phyloP scores from a whole-genome alignment of 345 rosid genomes.

The Eutrema yunnanense region DNA sequence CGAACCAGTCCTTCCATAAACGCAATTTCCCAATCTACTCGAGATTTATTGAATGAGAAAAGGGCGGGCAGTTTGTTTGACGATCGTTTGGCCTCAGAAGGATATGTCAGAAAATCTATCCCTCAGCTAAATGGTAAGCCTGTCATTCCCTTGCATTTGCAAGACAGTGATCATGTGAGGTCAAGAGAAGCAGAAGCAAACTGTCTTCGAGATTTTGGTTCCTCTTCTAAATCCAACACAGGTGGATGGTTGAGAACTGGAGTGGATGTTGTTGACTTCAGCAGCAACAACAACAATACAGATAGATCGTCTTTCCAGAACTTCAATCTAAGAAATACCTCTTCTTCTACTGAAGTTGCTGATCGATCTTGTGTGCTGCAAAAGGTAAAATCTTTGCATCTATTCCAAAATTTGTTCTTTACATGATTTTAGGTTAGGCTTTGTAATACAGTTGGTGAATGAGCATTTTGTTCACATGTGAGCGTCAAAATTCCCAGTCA shows the following conservation, averaged over 20 bases:
- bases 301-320: constrained; percentile 27
- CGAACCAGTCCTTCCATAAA: constrained; percentile 20
- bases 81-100: constrained; percentile 34
- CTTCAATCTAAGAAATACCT: constrained; percentile 30
- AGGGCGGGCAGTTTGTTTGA: constrained; percentile 40
- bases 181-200: constrained; percentile 36
- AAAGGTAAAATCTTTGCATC: constrained; percentile 40
- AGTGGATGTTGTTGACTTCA: constrained; percentile 32
- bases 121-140: constrained; percentile 30
- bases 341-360: constrained; percentile 31
- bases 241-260: constrained; percentile 32
- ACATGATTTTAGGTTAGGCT: not conserved
- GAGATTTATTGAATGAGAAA: constrained; percentile 34
- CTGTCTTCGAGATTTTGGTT: constrained; percentile 27
- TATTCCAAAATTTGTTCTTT: not conserved
- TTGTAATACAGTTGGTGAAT: not conserved
- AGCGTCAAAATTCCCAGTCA: not conserved
- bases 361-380: constrained; percentile 33
- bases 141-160: constrained; percentile 25
- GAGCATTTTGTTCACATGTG: no score
- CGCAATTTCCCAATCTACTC: constrained; percentile 29
- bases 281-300: constrained; percentile 24
- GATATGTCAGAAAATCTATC: constrained; percentile 25
- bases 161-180: constrained; percentile 28
- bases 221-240: constrained; percentile 32